Base-by-base conservation (phyloP, 1,139 yeast species). In the Zhuliangozyma parablackwelliae region DNA sequence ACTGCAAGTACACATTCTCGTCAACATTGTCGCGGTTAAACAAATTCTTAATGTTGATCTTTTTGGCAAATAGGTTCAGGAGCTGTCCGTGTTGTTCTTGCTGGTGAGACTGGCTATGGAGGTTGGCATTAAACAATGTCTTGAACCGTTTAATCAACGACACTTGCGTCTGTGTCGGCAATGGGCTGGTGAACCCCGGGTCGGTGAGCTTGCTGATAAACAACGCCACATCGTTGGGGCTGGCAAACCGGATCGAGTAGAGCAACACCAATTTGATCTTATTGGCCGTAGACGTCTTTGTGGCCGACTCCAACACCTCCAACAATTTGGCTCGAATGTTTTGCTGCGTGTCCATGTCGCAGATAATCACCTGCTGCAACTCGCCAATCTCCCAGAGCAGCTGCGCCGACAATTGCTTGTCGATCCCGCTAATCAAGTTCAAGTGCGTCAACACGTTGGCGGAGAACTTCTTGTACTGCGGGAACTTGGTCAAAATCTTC, bases 361-460 rank as follows among this genome's bases (percentile, higher is more conserved):
- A 81, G 1, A 88, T 80, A 38, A 92, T 67, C 21, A 82, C 77
- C 60, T 92, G 99, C 57, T 92, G 97, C 34, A 89, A 65, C 59
- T 92, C 97, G 45, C 96, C 85, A 7, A 89, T 75, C 42, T 83
- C 89, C 84, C 97, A 83, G 35, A 92, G 65, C 45, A 83, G 71
- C 38, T 73, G 71, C 16, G 57, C 49, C 20, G 75, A 73, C 32
- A 87, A 75, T 40, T 81, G 82, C 39, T 77, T 74, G 49, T 90
- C 95, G 34, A 92, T 72, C 52, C 90, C 97, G 28, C 92, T 78
- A 7, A 92, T 89, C 27, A 92, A 70, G 16, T 95, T 80, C 70
- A 94, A 88, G 59, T 94, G 98, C 53, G 92, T 92, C 31, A 95
- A 77, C n/a, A 94, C 89, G 54, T 89, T 92, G 30, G 89, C 81